Evolutionary conservation across 2,329 filamentous ascomycete species (phyloP).

Genomic region (Diaporthe humulicola): DNA sequence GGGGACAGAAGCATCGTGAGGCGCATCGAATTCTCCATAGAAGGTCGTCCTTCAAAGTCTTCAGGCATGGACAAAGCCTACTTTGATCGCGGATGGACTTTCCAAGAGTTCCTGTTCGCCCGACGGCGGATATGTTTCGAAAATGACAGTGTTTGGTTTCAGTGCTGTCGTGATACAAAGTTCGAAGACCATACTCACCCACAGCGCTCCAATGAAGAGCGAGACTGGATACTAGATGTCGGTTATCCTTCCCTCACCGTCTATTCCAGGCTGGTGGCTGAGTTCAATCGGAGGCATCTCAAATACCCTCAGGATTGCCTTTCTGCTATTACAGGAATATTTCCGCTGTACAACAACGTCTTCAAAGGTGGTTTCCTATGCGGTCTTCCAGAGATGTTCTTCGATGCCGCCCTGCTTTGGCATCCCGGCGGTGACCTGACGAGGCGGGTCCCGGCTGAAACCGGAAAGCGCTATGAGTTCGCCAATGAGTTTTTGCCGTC

Average conservation of each 20-base stretch:
- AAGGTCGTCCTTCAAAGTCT: neutral
- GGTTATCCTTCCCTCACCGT: neutral
- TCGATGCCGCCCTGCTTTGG: slow-evolving; percentile 41
- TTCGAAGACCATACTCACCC: slow-evolving; percentile 1
- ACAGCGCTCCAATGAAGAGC: neutral
- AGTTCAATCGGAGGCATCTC: slow-evolving; percentile 37
- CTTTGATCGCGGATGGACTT: slow-evolving; percentile 29
- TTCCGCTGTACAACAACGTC: slow-evolving; percentile 18
- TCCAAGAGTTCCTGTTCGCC: slow-evolving; percentile 22
- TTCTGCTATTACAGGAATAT: slow-evolving; percentile 36
- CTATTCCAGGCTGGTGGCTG: neutral
- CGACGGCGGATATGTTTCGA: slow-evolving; percentile 20
- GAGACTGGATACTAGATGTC: neutral
- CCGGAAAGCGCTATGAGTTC: neutral
- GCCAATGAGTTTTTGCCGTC: slow-evolving; percentile 13
- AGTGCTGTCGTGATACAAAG: neutral
- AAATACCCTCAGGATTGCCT: slow-evolving; percentile 39
- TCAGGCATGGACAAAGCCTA: neutral
- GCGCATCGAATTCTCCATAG: neutral
- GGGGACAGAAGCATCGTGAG: neutral
- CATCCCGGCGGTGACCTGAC: neutral
- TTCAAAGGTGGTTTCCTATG: slow-evolving; percentile 42
- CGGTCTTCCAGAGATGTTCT: slow-evolving; percentile 42
- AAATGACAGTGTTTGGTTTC: slow-evolving; percentile 11
- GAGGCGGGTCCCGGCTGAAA: neutral